Conservation (phyloP, 176 grass and related monocot genomes). For the Avena sativa region DNA sequence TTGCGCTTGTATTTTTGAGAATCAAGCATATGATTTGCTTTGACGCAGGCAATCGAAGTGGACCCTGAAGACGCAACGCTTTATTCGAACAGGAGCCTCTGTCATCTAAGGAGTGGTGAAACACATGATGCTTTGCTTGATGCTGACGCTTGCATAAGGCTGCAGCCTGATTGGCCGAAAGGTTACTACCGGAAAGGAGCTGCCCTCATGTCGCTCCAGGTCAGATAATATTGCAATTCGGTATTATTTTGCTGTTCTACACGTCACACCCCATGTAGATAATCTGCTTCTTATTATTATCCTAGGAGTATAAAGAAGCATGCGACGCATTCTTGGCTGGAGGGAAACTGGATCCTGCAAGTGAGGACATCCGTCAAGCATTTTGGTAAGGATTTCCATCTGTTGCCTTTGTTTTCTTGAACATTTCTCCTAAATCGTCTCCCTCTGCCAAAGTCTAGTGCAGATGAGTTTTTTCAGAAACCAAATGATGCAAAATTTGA, state of each 20-base stretch:
- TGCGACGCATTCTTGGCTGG: constrained; percentile 43
- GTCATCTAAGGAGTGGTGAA: constrained; percentile 24
- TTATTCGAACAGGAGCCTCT: constrained; percentile 47
- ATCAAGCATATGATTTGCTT: constrained; percentile 6
- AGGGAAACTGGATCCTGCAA: constrained; percentile 49
- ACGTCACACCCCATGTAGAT: background rate
- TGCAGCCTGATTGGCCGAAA: constrained; percentile 47
- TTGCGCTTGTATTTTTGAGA: background rate
- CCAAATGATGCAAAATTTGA: too few species aligned
- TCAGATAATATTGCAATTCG: constrained; percentile 16
- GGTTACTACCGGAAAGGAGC: constrained; percentile 57
- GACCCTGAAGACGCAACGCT: constrained; percentile 30
- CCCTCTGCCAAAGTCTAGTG: too few species aligned
- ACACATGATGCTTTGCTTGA: constrained; percentile 33
- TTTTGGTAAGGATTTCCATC: constrained; percentile 33
- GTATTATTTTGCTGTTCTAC: background rate
- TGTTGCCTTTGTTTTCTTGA: background rate
- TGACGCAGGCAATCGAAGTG: constrained; percentile 38
- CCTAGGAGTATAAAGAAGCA: constrained; percentile 44
- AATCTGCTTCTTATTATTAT: constrained; percentile 14
- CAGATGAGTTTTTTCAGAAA: too few species aligned
- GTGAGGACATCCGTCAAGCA: constrained; percentile 21
- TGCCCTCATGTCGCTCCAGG: constrained; percentile 49
- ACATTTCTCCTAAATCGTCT: background rate
- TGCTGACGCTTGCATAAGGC: constrained; percentile 37